Conservation (phyloP, 176 grass and related monocot species). For the Carex scoparia region DNA sequence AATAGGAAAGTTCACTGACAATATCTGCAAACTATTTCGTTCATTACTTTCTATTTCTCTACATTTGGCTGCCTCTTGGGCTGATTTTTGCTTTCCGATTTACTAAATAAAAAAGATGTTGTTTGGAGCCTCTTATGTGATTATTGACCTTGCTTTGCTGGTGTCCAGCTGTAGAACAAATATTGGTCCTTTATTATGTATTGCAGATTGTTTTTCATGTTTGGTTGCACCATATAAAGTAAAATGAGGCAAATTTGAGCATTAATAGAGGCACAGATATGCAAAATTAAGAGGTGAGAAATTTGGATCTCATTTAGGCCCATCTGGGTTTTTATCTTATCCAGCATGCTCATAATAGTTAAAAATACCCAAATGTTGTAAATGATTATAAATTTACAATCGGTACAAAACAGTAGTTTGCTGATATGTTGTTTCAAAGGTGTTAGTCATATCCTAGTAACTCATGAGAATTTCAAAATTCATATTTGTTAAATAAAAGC, state of each 20-base stretch:
- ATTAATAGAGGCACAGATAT: not conserved
- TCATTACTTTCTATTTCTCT: not conserved
- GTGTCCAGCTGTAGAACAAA: not conserved
- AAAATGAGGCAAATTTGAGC: not conserved
- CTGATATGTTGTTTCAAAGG: not conserved
- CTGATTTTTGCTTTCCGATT: not conserved
- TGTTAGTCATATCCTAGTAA: not conserved
- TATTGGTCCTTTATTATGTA: not conserved
- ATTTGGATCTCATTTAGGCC: not conserved
- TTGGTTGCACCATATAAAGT: not conserved
- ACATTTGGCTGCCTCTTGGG: not conserved
- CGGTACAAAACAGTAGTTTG: not conserved
- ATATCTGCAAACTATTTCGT: not conserved
- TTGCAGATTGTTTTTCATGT: not conserved
- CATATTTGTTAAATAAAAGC: not conserved
- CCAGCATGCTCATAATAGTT: not conserved
- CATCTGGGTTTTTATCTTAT: not conserved
- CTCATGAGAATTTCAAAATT: not conserved
- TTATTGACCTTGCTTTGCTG: not conserved
- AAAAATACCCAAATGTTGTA: not conserved
- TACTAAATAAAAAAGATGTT: not conserved
- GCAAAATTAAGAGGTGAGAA: not conserved
- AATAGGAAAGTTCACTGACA: not conserved
- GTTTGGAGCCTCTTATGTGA: not conserved
- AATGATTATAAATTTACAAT: not conserved